Conservation (phyloP, 192 early-diverging fungal genomes). For the Ambispora gerdemannii region DNA sequence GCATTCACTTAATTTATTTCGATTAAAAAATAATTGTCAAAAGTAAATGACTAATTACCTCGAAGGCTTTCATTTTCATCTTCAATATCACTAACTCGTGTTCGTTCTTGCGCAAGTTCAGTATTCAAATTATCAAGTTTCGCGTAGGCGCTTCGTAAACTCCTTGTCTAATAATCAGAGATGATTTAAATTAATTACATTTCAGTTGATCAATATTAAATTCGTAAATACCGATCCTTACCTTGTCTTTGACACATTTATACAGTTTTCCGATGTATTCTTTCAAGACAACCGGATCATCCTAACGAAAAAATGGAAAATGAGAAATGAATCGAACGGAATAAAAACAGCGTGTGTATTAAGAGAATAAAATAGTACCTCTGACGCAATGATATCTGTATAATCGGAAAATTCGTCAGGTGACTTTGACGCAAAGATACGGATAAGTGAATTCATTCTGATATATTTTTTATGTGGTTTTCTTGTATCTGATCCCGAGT, state of each 20-base stretch:
- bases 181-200: background rate
- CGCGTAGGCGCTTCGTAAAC: slow-evolving; percentile 19
- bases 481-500: no score
- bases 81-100: slow-evolving; percentile 27
- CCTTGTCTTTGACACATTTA: slow-evolving; percentile 26
- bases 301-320: background rate
- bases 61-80: slow-evolving; percentile 29
- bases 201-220: background rate
- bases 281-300: slow-evolving; percentile 21
- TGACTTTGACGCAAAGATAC: background rate
- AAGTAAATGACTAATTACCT: background rate
- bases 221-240: no score
- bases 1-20: background rate
- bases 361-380: slow-evolving; percentile 5
- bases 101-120: slow-evolving; percentile 26
- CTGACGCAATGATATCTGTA: slow-evolving; percentile 7
- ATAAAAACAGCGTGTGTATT: background rate
- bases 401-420: slow-evolving; percentile 28
- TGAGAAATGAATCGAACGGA: background rate
- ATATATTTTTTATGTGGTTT: no score
- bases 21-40: background rate
- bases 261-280: slow-evolving; percentile 27
- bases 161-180: background rate
- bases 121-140: slow-evolving; percentile 28
- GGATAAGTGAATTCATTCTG: background rate